Conservation (phyloP, 2,329 filamentous ascomycete species). For the Neurospora sp. region DNA sequence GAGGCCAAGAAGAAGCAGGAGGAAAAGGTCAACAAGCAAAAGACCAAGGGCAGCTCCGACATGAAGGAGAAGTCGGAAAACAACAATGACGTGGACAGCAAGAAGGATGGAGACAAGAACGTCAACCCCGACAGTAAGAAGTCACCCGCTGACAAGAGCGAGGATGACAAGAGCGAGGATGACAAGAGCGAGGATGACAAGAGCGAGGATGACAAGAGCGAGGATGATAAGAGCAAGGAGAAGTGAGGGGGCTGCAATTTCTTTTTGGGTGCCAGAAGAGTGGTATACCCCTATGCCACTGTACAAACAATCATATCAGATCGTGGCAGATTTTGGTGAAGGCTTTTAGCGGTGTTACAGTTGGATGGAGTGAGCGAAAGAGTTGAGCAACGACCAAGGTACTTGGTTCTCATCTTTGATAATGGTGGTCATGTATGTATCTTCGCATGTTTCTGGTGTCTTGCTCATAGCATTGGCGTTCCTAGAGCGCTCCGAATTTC, state of each 20-base stretch:
- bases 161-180: slow-evolving; percentile 4
- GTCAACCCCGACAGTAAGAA: slow-evolving; percentile 6
- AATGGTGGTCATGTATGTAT: neutral
- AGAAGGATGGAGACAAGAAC: slow-evolving; percentile 6
- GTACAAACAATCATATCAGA: neutral
- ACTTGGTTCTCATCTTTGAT: neutral
- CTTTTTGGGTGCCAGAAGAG: neutral
- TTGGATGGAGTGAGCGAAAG: neutral
- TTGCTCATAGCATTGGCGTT: neutral
- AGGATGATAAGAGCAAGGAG: slow-evolving; percentile 6
- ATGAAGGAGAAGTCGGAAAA: slow-evolving; percentile 9
- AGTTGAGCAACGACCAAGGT: neutral
- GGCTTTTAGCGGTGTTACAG: neutral
- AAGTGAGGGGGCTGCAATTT: neutral
- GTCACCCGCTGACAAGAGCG: neutral
- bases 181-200: slow-evolving; percentile 4
- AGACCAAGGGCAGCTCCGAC: slow-evolving; percentile 13
- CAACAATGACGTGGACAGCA: slow-evolving; percentile 1
- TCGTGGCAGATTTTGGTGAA: neutral
- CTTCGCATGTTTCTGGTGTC: neutral
- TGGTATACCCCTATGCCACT: neutral
- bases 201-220: slow-evolving; percentile 1
- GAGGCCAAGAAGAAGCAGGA: slow-evolving; percentile 26
- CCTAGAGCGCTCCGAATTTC: neutral
- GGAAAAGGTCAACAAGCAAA: slow-evolving; percentile 23